Conservation (phyloP, 2,329 filamentous ascomycete species). For the Ophiostoma himal-ulmi region DNA sequence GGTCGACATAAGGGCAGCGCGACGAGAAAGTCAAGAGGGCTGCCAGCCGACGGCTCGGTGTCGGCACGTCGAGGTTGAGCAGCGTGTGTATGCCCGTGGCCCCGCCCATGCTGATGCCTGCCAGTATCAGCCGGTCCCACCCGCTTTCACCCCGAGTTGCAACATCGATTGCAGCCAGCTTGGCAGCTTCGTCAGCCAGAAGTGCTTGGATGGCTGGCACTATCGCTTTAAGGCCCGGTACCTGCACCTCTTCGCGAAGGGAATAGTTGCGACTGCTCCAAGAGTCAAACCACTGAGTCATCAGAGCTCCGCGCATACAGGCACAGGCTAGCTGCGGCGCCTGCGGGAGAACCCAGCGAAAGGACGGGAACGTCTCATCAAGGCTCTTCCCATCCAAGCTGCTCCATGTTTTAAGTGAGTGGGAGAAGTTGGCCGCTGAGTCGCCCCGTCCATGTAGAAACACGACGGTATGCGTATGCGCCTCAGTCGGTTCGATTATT, state of each 20-base stretch:
- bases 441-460: slow-evolving; percentile 43
- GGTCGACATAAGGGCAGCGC: slow-evolving; percentile 34
- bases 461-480: slow-evolving; percentile 39
- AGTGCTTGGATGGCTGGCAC: slow-evolving; percentile 33
- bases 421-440: slow-evolving; percentile 31
- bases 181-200: slow-evolving; percentile 31
- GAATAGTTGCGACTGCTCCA: slow-evolving; percentile 35
- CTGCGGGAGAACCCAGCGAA: slow-evolving; percentile 46
- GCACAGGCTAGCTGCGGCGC: slow-evolving; percentile 32
- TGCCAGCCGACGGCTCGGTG: slow-evolving; percentile 16
- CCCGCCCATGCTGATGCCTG: slow-evolving; percentile 43
- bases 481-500: not conserved
- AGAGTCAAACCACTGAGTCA: slow-evolving; percentile 42
- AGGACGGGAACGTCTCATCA: slow-evolving; percentile 37
- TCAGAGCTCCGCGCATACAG: slow-evolving; percentile 29
- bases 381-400: slow-evolving; percentile 34
- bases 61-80: slow-evolving; percentile 21
- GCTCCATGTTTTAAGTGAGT: not conserved
- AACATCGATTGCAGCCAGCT: slow-evolving; percentile 25
- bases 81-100: slow-evolving; percentile 27
- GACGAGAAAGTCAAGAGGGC: slow-evolving; percentile 38
- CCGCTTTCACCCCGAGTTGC: slow-evolving; percentile 15
- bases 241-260: slow-evolving; percentile 40
- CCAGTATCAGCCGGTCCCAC: slow-evolving; percentile 34
- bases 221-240: slow-evolving; percentile 37